Percentiles rank a stretch among this genome's conserved stretches.
These are phyloP conservation scores for Beauveria bassiana DNA, from an alignment of 2,329 filamentous ascomycete genomes.

Conservation along the genomic window DNA sequence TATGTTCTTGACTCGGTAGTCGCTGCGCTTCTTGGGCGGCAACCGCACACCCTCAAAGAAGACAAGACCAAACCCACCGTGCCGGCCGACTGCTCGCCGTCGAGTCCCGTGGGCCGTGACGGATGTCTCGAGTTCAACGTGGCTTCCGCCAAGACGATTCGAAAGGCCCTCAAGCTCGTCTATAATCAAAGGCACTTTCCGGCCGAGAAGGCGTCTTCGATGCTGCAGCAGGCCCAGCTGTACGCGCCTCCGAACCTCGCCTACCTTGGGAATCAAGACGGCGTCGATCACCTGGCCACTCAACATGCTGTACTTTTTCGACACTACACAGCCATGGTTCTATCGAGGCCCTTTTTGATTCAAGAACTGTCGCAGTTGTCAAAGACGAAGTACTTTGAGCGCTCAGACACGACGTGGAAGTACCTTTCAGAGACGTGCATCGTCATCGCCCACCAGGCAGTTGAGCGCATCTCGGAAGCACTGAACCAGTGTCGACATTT, in stretches of 20 bases:
- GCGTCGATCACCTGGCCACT: background rate
- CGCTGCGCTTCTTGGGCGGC: background rate
- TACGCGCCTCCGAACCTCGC: background rate
- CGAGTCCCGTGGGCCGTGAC: background rate
- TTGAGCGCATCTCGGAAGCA: background rate
- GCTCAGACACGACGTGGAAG: background rate
- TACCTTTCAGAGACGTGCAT: background rate
- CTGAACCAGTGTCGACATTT: background rate
- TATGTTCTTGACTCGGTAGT: constrained; percentile 5
- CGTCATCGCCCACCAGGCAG: background rate
- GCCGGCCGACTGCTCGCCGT: background rate
- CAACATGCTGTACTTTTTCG: background rate
- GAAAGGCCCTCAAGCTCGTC: background rate
- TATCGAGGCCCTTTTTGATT: background rate
- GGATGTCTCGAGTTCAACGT: background rate
- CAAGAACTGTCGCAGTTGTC: background rate
- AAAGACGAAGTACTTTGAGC: background rate
- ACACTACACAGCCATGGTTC: background rate
- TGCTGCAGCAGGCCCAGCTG: background rate
- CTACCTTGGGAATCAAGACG: background rate
- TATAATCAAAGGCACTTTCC: background rate
- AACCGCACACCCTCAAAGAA: background rate
- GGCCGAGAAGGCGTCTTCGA: background rate
- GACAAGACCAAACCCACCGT: background rate
- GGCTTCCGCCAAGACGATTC: background rate